These are phyloP conservation scores for Thinopyrum elongatum DNA, from an alignment of 176 grass and related monocot species.

Conservation along the genomic window DNA sequence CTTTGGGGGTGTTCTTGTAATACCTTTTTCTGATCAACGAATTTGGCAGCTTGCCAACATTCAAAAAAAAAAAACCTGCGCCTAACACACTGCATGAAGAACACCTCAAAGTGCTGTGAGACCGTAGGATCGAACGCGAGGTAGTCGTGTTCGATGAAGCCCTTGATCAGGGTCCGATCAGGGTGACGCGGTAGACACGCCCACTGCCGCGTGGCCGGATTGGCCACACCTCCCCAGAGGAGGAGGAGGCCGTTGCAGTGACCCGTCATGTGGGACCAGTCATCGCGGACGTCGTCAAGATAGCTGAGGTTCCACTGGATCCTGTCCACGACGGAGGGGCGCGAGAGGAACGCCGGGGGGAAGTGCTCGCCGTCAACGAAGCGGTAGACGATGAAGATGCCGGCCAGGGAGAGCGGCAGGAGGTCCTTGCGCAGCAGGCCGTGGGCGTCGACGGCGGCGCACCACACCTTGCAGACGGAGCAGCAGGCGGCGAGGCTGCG, in stretches of 20 bases:
- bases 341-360: background rate
- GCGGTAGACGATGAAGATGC: background rate
- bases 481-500: background rate
- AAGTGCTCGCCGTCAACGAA: background rate
- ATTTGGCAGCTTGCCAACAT: no score
- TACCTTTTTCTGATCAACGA: no score
- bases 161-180: background rate
- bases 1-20: no score
- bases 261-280: background rate
- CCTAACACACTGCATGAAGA: background rate
- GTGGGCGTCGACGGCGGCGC: background rate
- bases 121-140: background rate
- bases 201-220: background rate
- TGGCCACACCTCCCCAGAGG: background rate
- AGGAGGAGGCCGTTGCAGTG: slow-evolving; percentile 6
- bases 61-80: no score
- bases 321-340: background rate
- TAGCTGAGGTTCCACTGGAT: background rate
- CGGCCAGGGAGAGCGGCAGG: background rate
- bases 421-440: background rate
- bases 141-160: background rate
- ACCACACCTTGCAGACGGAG: background rate
- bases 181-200: background rate
- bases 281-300: background rate
- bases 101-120: background rate